Percentiles rank a stretch among this genome's conserved stretches.
Conservation (phyloP, 176 grass and related monocot genomes). For the Aegilops speltoides region DNA sequence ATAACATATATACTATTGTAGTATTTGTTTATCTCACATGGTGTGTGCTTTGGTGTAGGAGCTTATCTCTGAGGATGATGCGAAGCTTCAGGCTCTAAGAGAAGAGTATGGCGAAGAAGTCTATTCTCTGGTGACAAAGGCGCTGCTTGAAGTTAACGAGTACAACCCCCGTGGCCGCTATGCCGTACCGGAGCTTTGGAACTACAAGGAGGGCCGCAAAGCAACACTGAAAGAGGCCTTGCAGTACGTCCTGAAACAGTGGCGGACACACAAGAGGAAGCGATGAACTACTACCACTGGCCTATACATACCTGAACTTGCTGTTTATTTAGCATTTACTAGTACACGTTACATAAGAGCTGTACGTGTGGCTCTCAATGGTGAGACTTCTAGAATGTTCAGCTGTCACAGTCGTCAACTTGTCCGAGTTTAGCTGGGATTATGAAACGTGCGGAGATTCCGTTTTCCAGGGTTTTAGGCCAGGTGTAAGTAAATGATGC, state of each 20-base stretch:
- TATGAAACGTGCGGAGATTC: not conserved
- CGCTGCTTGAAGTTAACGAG: constrained; percentile 58
- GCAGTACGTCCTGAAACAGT: constrained; percentile 16
- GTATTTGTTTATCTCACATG: not conserved
- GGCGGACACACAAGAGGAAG: constrained; percentile 22
- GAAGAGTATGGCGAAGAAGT: constrained; percentile 39
- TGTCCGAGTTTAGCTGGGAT: not conserved
- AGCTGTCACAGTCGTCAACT: not conserved
- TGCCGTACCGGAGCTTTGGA: constrained; percentile 47
- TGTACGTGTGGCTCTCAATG: not conserved
- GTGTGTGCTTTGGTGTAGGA: constrained; percentile 27
- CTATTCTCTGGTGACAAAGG: constrained; percentile 37
- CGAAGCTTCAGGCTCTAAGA: constrained; percentile 34
- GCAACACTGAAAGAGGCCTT: constrained; percentile 28
- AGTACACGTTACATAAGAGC: no score
- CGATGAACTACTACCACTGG: not conserved
- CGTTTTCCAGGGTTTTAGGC: constrained; percentile 6
- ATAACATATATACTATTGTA: not conserved
- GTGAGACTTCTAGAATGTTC: not conserved
- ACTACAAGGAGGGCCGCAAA: constrained; percentile 22
- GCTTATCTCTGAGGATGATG: constrained; percentile 40
- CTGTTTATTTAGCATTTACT: no score
- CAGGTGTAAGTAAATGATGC: not conserved
- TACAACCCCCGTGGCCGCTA: constrained; percentile 43
- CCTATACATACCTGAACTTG: no score